These are phyloP conservation scores for Chaetomium olivaceum DNA, from an alignment of 2,329 filamentous ascomycete species.

Conservation along the genomic window DNA sequence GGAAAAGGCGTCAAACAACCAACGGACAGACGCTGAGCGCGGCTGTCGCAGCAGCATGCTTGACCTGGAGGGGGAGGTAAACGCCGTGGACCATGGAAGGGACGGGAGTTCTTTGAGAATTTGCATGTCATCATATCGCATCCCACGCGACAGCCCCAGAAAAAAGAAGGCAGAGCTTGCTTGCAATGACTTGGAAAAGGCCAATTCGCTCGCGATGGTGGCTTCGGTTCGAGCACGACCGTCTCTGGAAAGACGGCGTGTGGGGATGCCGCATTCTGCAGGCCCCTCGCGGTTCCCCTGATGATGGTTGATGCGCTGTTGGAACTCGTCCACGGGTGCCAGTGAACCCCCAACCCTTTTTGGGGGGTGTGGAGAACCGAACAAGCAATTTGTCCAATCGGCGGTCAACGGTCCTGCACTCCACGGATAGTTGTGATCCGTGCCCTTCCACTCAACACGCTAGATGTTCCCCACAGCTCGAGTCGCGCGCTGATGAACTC, in stretches of 20 bases:
- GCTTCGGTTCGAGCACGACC: too few relatives aligned
- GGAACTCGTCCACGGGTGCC: not conserved
- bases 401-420: not conserved
- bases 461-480: conserved; percentile 20
- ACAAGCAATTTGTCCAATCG: conserved; percentile 18
- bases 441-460: conserved; percentile 24
- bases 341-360: conserved; percentile 15
- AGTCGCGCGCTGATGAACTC: conserved; percentile 29
- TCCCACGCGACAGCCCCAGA: not conserved
- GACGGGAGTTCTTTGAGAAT: not conserved
- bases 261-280: conserved; percentile 21
- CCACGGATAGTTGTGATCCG: conserved; percentile 21
- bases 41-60: not conserved
- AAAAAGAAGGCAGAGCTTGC: not conserved
- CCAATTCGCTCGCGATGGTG: not conserved
- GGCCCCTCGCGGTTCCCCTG: conserved; percentile 22
- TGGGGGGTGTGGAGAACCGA: conserved; percentile 17
- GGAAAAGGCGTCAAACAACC: not conserved
- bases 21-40: not conserved
- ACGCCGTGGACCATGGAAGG: too few relatives aligned
- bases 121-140: not conserved
- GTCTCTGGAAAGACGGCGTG: conserved; percentile 19
- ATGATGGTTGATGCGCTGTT: not conserved
- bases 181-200: not conserved
- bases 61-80: not conserved